Base-by-base conservation (phyloP, 2,329 filamentous ascomycete genomes). In the Lachnellula arida region DNA sequence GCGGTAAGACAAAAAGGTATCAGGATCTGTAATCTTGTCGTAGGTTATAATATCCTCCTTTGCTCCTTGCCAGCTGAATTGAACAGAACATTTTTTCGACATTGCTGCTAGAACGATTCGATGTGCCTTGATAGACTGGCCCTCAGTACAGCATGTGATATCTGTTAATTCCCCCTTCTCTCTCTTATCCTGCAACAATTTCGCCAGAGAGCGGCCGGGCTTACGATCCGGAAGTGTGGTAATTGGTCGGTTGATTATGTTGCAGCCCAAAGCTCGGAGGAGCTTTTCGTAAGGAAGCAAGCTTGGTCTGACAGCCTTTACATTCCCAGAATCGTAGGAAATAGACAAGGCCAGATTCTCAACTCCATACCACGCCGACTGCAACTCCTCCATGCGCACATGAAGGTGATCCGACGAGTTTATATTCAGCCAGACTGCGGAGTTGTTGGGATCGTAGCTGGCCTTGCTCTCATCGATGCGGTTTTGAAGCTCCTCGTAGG, bases 271-370 rank as follows among this genome's bases (percentile, higher is more conserved):
- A 22, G 12, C 50, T 22, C 50, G 58, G 14, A 68, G 40, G 0
- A 68, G 49, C 25, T 61, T 64, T 49, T 65, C 59, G 37, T 59
- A 67, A 1, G 46, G 59, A 46, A 57, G 63, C 17, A 68, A 44
- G 14, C 57, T 52, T 17, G 50, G 53, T 32, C 60, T 47, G 5
- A 68, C 56, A 9, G 63, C 61, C 54, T 65, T 61, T 2, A 63
- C 49, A 2, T 39, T 35, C 0, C 63, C 63, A 8, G 59, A 56
- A 55, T 68, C 67, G 19, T 49, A 60, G 1, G 65, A 63, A 43
- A 61, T 68, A 0, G 58, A 63, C 3, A 67, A 47, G 2, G 67
- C 57, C 2, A 68, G 60, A 2, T 61, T 37, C 3, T 58, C 35
- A n/a, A 63, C 47, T 2, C 43, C 49, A 5, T 57, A 49, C 66